Evolutionary conservation across 371 early-diverging fungal species (phyloP).

Genomic region (Mucor saturninus): DNA sequence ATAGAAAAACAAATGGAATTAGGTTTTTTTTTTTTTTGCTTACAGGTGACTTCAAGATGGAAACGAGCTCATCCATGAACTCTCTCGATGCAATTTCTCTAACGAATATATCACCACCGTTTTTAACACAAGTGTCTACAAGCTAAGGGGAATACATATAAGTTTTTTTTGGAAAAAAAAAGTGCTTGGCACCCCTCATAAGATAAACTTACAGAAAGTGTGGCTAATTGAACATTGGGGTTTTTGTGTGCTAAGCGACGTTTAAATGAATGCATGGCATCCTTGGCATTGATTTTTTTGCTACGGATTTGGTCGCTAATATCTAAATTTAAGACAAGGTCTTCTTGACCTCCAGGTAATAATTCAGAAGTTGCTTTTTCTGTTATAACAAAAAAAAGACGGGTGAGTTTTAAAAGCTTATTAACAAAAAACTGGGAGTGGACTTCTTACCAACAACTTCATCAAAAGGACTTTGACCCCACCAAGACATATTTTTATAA

Average conservation of each 20-base stretch:
- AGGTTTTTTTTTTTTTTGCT: conserved; percentile 19
- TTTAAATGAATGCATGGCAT: conserved; percentile 78
- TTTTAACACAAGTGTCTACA: conserved; percentile 93
- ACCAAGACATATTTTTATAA: conserved; percentile 39
- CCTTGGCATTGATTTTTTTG: conserved; percentile 83
- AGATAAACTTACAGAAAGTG: conserved; percentile 71
- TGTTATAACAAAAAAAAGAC: conserved; percentile 23
- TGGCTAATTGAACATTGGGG: conserved; percentile 91
- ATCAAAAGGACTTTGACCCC: conserved; percentile 49
- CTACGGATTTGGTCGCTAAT: conserved; percentile 92
- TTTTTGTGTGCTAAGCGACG: conserved; percentile 82
- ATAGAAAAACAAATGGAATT: neutral
- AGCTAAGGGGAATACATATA: conserved; percentile 52
- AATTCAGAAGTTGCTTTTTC: conserved; percentile 91
- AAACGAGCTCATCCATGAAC: conserved; percentile 84
- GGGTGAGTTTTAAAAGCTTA: neutral
- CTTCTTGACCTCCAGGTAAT: conserved; percentile 83
- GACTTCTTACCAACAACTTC: conserved; percentile 43
- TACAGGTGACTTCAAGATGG: conserved; percentile 72
- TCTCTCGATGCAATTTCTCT: conserved; percentile 89
- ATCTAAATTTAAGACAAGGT: conserved; percentile 83
- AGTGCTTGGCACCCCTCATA: neutral
- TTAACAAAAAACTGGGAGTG: neutral
- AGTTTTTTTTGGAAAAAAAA: neutral
- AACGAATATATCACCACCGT: conserved; percentile 88